Evolutionary conservation across 192 early-diverging fungal genomes (phyloP), one percentile per base, ranked within the genome.

Genomic region (Rhizoclosmatium sp.): DNA sequence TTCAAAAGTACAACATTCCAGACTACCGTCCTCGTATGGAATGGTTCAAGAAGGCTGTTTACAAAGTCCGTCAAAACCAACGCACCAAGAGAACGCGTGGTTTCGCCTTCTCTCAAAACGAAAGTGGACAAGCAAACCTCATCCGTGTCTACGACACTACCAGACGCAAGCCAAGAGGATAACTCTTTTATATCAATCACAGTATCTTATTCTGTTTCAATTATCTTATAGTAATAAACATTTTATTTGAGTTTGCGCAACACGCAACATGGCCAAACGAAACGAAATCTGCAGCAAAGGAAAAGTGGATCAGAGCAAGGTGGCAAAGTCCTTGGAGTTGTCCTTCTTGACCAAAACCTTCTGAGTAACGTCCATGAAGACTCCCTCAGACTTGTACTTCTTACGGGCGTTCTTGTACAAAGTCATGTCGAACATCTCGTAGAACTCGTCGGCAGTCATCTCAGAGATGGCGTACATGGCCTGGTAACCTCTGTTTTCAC

Each of bases 1-100:
- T 99, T 73, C 94, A 99, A 85, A 98, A 98, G 85, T 95, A 94
- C 91, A 98, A 99, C 84, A 95, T 99, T 69, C 98, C 96, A 39
- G 98, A 99, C 82, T 97, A 97, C 80, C 91, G 97, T 49, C 98
- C 98, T 59, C 89, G 98, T 49, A 96, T 97, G 95, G 97, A 99
- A 82, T 91, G 94, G 68, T 99, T 99, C 95, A 89, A 94, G 77
- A 97, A 99, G 85, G 96, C 96, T 4, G 97, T 99, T n/a, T 92
- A 97, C 88, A 99, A 99, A 88, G 97, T 96, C 3, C 82, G 88
- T 5, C 75, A 83, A 76, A 93, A 96, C 60, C 97, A 99, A 85
- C 89, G 98, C 56, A 85, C 95, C 5, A 96, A 96, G 80, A 89
- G 95, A 42, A 97, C 94, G 70, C 90, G 98, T 46, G 98, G 98